Percentiles rank a stretch among this genome's conserved stretches.
phyloP scores from a whole-genome alignment of 345 rosid species.

The Rhodamnia rubescens region DNA sequence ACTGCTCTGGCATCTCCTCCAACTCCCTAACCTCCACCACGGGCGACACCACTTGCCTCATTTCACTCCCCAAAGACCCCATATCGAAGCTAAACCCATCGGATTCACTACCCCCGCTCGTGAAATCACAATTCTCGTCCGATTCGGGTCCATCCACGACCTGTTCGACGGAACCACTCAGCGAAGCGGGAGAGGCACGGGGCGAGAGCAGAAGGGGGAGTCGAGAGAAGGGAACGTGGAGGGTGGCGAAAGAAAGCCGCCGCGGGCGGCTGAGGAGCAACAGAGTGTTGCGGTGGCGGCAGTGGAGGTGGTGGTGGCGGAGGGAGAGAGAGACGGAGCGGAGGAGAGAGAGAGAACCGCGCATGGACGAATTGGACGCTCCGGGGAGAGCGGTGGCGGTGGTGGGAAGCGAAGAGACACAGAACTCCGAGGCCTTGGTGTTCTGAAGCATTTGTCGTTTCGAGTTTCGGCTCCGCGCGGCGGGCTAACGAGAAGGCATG shows the following conservation, averaged over 20 bases:
- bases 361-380: conserved; percentile 3
- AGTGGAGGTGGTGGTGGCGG: conserved; percentile 8
- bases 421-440: not conserved
- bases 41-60: conserved; percentile 28
- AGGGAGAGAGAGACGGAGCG: conserved; percentile 11
- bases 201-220: not conserved
- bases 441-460: not conserved
- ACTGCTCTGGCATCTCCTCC: conserved; percentile 73
- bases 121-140: conserved; percentile 8
- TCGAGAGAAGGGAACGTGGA: not conserved
- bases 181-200: conserved; percentile 2
- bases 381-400: not conserved
- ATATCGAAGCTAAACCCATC: conserved; percentile 9
- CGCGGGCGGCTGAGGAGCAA: not conserved
- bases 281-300: not conserved
- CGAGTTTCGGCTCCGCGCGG: not conserved
- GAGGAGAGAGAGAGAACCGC: conserved; percentile 16
- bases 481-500: not conserved
- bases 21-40: conserved; percentile 51
- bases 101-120: not conserved
- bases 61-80: conserved; percentile 19
- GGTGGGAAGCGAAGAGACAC: not conserved
- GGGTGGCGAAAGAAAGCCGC: not conserved
- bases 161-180: conserved; percentile 42
- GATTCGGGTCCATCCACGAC: conserved; percentile 4